A percentile compares a stretch with the other conserved stretches of the same genome.
phyloP scores from a whole-genome alignment of 2,329 filamentous ascomycete genomes.

The Colletotrichum melonis region DNA sequence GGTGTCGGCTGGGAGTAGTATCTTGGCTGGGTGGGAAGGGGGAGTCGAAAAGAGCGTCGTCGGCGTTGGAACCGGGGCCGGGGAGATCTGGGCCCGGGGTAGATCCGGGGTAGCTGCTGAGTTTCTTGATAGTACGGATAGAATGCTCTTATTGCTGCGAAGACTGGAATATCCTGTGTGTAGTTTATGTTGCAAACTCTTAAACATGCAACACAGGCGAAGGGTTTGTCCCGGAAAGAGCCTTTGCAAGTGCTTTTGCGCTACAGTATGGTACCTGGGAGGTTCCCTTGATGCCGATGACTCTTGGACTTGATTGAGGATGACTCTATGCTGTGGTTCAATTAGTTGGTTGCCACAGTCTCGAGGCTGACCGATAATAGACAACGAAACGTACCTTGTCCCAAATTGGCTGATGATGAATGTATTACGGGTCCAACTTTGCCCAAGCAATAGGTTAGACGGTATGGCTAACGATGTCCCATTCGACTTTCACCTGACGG shows the following conservation, averaged over 20 bases:
- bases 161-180: background rate
- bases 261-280: background rate
- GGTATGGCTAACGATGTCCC: slow-evolving; percentile 17
- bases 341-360: background rate
- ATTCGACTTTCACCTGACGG: background rate
- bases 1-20: background rate
- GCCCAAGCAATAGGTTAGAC: background rate
- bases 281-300: background rate
- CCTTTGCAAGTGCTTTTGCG: background rate
- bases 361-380: too few relatives aligned
- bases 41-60: background rate
- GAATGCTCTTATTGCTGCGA: background rate
- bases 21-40: background rate
- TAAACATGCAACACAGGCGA: background rate
- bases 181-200: background rate
- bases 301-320: background rate
- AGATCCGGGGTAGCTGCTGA: too few relatives aligned
- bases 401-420: background rate
- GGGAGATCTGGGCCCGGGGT: background rate
- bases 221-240: background rate
- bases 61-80: background rate
- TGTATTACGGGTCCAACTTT: background rate
- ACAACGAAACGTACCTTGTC: too few relatives aligned
- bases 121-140: too few relatives aligned
- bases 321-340: background rate